Evolutionary conservation across 2,329 filamentous ascomycete genomes (phyloP).

Genomic region (Trichoderma arundinaceum): DNA sequence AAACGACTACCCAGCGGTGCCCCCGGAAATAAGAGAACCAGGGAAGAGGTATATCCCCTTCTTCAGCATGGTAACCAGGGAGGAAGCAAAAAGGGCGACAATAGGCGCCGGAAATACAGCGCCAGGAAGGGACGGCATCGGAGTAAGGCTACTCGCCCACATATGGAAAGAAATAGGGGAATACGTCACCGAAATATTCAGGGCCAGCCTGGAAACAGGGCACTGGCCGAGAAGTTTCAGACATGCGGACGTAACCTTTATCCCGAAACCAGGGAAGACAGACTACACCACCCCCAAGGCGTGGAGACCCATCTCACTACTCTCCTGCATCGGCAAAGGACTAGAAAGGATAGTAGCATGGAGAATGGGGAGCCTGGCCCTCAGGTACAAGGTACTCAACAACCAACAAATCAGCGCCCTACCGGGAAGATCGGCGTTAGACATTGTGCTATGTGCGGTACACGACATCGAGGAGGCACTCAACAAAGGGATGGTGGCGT

Average conservation of each 20-base stretch:
- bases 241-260: slow-evolving; percentile 37
- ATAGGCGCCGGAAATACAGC: slow-evolving; percentile 15
- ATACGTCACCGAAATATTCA: slow-evolving; percentile 32
- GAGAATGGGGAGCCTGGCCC: slow-evolving; percentile 34
- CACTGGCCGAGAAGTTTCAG: slow-evolving; percentile 36
- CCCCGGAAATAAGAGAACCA: no score
- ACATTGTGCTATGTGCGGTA: slow-evolving; percentile 34
- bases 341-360: slow-evolving; percentile 38
- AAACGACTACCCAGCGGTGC: no score
- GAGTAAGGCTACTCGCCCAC: not conserved
- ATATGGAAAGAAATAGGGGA: slow-evolving; percentile 18
- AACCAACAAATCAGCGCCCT: no score
- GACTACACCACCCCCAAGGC: slow-evolving; percentile 34
- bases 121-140: not conserved
- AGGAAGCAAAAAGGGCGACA: not conserved
- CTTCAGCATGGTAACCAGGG: no score
- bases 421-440: slow-evolving; percentile 34
- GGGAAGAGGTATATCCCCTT: no score
- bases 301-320: slow-evolving; percentile 39
- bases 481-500: slow-evolving; percentile 28
- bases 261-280: slow-evolving; percentile 37
- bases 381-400: slow-evolving; percentile 29
- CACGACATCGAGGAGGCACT: slow-evolving; percentile 36
- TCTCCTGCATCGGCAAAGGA: slow-evolving; percentile 39
- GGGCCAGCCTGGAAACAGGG: slow-evolving; percentile 33